Evolutionary conservation across 768 basidiomycete species (phyloP).

Genomic region (Termitomyces sp.): DNA sequence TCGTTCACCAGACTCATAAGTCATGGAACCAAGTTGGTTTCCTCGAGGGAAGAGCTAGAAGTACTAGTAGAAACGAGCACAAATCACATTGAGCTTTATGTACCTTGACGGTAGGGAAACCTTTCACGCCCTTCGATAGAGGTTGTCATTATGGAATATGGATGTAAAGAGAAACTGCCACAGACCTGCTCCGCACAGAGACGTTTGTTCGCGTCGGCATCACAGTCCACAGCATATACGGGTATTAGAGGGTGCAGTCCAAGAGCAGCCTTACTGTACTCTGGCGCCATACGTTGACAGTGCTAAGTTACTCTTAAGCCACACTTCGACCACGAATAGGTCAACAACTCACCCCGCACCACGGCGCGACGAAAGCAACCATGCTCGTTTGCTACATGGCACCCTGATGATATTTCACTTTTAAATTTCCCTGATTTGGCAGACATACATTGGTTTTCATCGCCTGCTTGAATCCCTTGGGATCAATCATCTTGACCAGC

Average conservation of each 20-base stretch:
- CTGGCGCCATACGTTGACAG: slow-evolving; percentile 81
- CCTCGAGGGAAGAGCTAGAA: slow-evolving; percentile 75
- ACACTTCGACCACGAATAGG: not conserved
- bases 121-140: slow-evolving; percentile 59
- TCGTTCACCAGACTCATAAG: slow-evolving; percentile 65
- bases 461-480: slow-evolving; percentile 60
- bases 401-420: not conserved
- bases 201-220: slow-evolving; percentile 71
- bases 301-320: slow-evolving; percentile 42
- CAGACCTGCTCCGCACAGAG: slow-evolving; percentile 75
- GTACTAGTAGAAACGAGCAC: slow-evolving; percentile 1
- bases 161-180: not conserved
- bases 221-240: slow-evolving; percentile 91
- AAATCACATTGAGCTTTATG: slow-evolving; percentile 16
- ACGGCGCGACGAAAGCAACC: slow-evolving; percentile 92
- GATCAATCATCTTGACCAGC: slow-evolving; percentile 68
- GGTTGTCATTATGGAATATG: not conserved
- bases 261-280: slow-evolving; percentile 76
- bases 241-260: slow-evolving; percentile 79
- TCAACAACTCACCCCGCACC: slow-evolving; percentile 69
- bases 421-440: not conserved
- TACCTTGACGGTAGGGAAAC: slow-evolving; percentile 92
- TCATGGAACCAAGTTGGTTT: slow-evolving; percentile 48
- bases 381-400: slow-evolving; percentile 56
- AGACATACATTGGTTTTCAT: slow-evolving; percentile 70